These are phyloP conservation scores for Heterococcus sp. DNA, from an alignment of 108 stramenopile genomes.

Conservation along the genomic window DNA sequence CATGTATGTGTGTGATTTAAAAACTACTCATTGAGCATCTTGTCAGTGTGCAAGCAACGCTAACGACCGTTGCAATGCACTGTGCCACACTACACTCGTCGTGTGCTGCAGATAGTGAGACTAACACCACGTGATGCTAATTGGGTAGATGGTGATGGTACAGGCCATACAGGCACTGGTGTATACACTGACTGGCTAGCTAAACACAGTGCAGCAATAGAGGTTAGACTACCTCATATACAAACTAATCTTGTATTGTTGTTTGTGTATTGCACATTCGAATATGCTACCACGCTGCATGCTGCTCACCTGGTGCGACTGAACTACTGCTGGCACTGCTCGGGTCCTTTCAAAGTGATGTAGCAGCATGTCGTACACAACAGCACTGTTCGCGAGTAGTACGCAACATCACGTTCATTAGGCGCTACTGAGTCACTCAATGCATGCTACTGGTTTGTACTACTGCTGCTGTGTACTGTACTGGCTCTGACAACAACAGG, in stretches of 20 bases:
- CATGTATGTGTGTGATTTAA: too few species aligned
- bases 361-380: background rate
- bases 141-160: constrained; percentile 62
- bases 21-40: too few species aligned
- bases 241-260: too few species aligned
- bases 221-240: too few species aligned
- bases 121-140: constrained; percentile 92
- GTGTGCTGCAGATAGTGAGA: constrained; percentile 63
- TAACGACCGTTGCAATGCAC: too few species aligned
- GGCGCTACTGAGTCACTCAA: background rate
- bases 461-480: background rate
- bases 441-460: background rate
- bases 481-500: background rate
- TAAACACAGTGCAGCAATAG: background rate
- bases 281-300: too few species aligned
- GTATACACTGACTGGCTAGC: constrained; percentile 11
- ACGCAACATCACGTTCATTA: background rate
- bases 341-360: too few species aligned
- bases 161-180: constrained; percentile 12
- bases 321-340: too few species aligned
- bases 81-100: background rate
- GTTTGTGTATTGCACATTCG: too few species aligned
- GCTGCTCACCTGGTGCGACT: too few species aligned
- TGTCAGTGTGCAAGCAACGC: too few species aligned
- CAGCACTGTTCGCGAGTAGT: too few species aligned